Base-by-base conservation (phyloP, 345 rosid species). In the Dipteronia dyeriana region DNA sequence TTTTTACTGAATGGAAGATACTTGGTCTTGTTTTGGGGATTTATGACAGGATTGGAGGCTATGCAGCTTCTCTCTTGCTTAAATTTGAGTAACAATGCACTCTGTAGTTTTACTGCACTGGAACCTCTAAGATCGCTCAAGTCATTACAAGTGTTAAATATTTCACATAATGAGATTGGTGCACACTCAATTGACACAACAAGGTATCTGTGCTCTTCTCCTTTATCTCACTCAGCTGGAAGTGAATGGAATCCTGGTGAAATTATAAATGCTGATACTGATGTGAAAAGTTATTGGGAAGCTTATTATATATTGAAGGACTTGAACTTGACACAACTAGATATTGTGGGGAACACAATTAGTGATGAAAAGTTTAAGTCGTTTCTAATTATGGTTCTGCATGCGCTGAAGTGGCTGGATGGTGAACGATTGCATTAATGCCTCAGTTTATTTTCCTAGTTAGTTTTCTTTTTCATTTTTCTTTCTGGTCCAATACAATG, bases 121-220 rank as follows among this genome's bases (percentile, higher is more conserved):
- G 94, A 83, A 71, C 89, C 99, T 68, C 76, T 94, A 71, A 87
- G 95, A 82, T 86, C 75, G 76, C 76, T 96, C 80, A 88, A 85
- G 78, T 87, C 85, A 39, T 75, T 96, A 79, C 88, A 82, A 81
- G 93, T 85, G 74, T 76, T 96, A 84, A 87, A 92, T 83, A 82
- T 96, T 77, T 94, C 99, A 71, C 60, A 90, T 82, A 96, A 94
- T 74, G 90, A 91, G 86, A 92, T 96, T n/a, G 99, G 98, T 51
- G 75, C 88, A 16, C 97, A 94, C 82, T 81, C 97, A 19, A 80
- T 94, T 14, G 97, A 96, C 91, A 90, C 97, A 41, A 90, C 90
- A 4, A 84, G 91, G 79, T 90, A 92, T 78, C 75, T 87, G 31
- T 91, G 86, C 82, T 78, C 93, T 59, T 93, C 97, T 82, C 97